Base-by-base conservation (phyloP, 1,139 yeast genomes). In the Ogataea hybrid region DNA sequence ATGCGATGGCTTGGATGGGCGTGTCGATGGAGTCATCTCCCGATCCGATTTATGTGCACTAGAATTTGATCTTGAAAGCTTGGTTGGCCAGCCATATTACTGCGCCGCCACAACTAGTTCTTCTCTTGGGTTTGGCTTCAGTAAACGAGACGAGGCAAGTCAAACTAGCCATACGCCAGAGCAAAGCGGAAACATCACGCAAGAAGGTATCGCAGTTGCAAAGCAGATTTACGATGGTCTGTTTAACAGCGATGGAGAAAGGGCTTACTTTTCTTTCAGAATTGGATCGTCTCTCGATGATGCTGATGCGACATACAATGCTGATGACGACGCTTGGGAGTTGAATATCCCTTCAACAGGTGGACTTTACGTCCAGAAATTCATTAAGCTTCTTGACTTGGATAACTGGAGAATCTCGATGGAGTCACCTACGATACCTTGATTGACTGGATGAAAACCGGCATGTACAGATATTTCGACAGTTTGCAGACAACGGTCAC, bases 361-460 rank as follows among this genome's bases (percentile, higher is more conserved):
- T 20, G 42, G 42, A 12, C 21, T 20, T 2, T 39, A 28, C 16
- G 33, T 39, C 21, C 15, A 37, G 21, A 39, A 28, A 21, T 39
- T 39, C 12, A 16, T 39, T 16, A 25, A 39, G 28, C 28, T 39
- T 12, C 22, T 39, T 6, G 38, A 39, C 2, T 23, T 39, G 16
- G 38, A 39, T 16, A 39, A 33, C 18, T 39, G 3, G 15, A 22
- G 4, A 21, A 21, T 29, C 23, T 39, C 3, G 42, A 39, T 21
- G 37, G 37, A n/a, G 32, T 35, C 22, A 33, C 37, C n/a, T 39
- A 39, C 20, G 42, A 39, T 27, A 39, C 42, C n/a, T 29, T 39
- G 11, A 31, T 39, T 12, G 42, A 39, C 11, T 39, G 42, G 42
- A 39, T 39, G 29, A 32, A 12, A n/a, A 28, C 16, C 14, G 42